Conservation (phyloP, 2,329 filamentous ascomycete genomes). For the Chlorencoelia australis region DNA sequence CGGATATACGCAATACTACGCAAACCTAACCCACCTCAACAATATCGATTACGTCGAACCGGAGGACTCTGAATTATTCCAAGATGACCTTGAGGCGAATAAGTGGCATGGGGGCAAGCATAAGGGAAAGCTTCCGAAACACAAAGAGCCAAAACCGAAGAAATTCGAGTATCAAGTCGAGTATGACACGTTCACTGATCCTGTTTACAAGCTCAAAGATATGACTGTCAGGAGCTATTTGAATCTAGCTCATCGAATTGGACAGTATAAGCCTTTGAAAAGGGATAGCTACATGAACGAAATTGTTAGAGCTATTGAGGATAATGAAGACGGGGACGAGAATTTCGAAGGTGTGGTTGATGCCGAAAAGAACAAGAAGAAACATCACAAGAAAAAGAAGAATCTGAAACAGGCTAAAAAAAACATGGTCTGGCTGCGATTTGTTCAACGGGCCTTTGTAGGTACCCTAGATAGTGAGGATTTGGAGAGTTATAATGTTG, state of each 20-base stretch:
- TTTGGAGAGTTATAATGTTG: slow-evolving; percentile 32
- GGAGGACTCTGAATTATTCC: slow-evolving; percentile 3
- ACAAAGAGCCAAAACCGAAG: slow-evolving; percentile 45
- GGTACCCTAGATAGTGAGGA: slow-evolving; percentile 58
- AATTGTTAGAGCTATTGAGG: slow-evolving; percentile 15
- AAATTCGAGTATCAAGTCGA: slow-evolving; percentile 70
- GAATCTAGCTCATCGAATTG: slow-evolving; percentile 70
- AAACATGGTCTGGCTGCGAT: slow-evolving; percentile 68
- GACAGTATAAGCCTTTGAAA: slow-evolving; percentile 35
- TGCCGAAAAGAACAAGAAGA: slow-evolving; percentile 27
- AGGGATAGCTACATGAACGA: slow-evolving; percentile 15
- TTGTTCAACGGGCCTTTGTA: slow-evolving; percentile 71
- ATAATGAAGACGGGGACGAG: slow-evolving; percentile 23
- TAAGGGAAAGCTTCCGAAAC: slow-evolving; percentile 44
- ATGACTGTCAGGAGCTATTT: slow-evolving; percentile 77
- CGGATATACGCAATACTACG: slow-evolving; percentile 83
- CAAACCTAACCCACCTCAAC: slow-evolving; percentile 87
- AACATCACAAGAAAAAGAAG: slow-evolving; percentile 38
- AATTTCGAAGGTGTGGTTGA: slow-evolving; percentile 21
- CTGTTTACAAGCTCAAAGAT: slow-evolving; percentile 65
- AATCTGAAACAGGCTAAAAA: slow-evolving; percentile 44
- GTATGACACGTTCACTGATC: slow-evolving; percentile 74
- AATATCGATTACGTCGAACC: slow-evolving; percentile 44
- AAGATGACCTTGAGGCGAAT: slow-evolving; percentile 26
- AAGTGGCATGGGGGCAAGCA: slow-evolving; percentile 58